Evolutionary conservation across 2,329 filamentous ascomycete genomes (phyloP).

Genomic region (Fusarium sp.): DNA sequence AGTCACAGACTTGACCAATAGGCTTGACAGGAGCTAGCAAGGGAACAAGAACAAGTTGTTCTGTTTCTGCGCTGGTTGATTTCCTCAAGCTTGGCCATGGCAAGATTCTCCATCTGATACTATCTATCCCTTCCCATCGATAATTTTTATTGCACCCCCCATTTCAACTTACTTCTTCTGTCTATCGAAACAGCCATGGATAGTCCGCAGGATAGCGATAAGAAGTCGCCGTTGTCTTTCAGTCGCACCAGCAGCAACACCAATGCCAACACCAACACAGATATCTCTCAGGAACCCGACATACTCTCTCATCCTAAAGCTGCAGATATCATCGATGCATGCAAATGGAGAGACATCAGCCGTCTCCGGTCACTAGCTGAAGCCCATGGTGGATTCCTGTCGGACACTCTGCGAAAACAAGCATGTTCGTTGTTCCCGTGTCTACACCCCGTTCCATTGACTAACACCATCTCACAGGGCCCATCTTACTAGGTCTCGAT

Average conservation of each 20-base stretch:
- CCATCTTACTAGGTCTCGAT: conserved; percentile 63
- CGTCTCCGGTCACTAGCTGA: conserved; percentile 69
- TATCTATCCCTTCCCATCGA: conserved; percentile 12
- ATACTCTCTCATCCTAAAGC: conserved; percentile 46
- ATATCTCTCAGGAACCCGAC: conserved; percentile 28
- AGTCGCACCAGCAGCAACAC: conserved; percentile 26
- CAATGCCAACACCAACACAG: conserved; percentile 23
- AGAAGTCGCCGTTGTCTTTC: conserved; percentile 16
- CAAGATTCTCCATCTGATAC: conserved; percentile 24
- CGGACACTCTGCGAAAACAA: conserved; percentile 74
- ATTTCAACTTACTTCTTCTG: not conserved
- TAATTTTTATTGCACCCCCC: not conserved
- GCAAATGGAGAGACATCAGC: conserved; percentile 66
- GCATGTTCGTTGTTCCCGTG: conserved; percentile 74
- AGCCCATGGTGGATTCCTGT: conserved; percentile 74
- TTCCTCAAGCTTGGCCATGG: conserved; percentile 18
- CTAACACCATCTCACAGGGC: conserved; percentile 63
- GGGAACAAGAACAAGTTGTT: not conserved
- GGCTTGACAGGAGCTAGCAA: not conserved
- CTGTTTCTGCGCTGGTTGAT: not conserved
- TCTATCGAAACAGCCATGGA: conserved; percentile 29
- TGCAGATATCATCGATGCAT: conserved; percentile 65
- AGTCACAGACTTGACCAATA: not conserved
- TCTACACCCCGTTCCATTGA: conserved; percentile 14
- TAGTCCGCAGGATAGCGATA: conserved; percentile 13